Evolutionary conservation across 805 yeast species (phyloP).

Genomic region (Lachancea mirantina): DNA sequence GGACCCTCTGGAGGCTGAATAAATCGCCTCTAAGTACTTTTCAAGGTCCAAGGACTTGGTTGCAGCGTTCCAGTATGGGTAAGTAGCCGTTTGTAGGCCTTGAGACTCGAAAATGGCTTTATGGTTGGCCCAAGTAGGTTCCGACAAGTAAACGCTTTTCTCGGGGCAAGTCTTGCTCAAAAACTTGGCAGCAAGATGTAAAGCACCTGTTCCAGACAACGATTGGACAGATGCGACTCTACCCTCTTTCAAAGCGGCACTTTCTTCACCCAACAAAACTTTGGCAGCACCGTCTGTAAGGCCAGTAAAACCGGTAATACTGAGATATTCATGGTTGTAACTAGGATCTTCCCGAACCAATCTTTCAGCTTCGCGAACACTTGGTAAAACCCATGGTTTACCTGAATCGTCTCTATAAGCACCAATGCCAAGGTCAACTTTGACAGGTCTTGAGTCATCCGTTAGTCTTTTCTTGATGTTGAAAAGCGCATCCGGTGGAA

Average conservation of each 20-base stretch:
- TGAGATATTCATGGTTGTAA: slow-evolving; percentile 81
- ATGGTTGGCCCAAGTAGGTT: slow-evolving; percentile 99
- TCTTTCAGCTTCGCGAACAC: slow-evolving; percentile 63
- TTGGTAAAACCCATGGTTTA: slow-evolving; percentile 81
- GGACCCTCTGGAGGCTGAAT: slow-evolving; percentile 66
- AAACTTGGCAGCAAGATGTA: slow-evolving; percentile 73
- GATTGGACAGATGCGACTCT: slow-evolving; percentile 83
- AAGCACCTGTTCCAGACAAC: slow-evolving; percentile 92
- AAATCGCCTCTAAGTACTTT: slow-evolving; percentile 58
- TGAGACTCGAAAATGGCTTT: slow-evolving; percentile 66
- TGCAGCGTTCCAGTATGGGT: slow-evolving; percentile 80
- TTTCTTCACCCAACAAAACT: slow-evolving; percentile 60
- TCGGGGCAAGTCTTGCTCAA: slow-evolving; percentile 30
- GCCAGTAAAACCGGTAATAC: slow-evolving; percentile 68
- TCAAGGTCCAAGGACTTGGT: slow-evolving; percentile 65
- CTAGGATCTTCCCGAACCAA: slow-evolving; percentile 49
- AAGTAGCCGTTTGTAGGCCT: slow-evolving; percentile 59
- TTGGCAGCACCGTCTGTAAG: slow-evolving; percentile 66
- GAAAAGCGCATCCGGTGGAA: slow-evolving; percentile 85
- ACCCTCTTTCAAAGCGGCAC: slow-evolving; percentile 47
- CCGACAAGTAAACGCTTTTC: slow-evolving; percentile 58
- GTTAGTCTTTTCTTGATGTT: slow-evolving; percentile 64
- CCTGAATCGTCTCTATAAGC: slow-evolving; percentile 92
- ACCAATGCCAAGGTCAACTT: slow-evolving; percentile 85
- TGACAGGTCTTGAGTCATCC: slow-evolving; percentile 50